Base-by-base conservation (phyloP, 106 monocot genomes). In the Allium cepa region DNA sequence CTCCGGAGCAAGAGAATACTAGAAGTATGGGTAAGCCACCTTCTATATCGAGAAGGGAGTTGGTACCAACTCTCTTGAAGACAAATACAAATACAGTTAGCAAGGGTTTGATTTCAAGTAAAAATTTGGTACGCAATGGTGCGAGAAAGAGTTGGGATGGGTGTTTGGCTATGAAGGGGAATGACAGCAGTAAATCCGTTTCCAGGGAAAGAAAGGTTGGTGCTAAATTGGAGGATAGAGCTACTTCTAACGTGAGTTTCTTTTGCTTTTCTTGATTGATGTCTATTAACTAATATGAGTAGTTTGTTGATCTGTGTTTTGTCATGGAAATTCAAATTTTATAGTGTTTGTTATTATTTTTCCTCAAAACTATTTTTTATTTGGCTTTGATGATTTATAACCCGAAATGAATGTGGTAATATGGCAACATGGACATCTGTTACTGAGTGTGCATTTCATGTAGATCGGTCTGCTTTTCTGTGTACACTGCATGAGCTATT, bases 141-240 rank as follows among this genome's bases (percentile, higher is more conserved):
- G 67, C 82, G 62, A 76, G 88, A 51, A 89, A 69, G 81, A 89
- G 88, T 66, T 89, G 88, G 88, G 85, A 82, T 47, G 88, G 88
- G 26, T 59, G 68, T 57, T 10, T 63, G 5, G 79, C 76, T 57
- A 59, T 59, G 7, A 89, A 79, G 27, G 61, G 68, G 9, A 36
- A 36, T 36, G 5, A 36, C 5, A 71, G 71, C 27, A 73, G 79
- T 47, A 77, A 47, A 56, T 18, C 66, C 18, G 75, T 68, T 13
- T 26, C 79, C 17, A 89, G 59, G 74, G 69, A 62, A 62, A n/a
- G 66, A 15, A 89, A 75, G 56, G 57, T 59, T 13, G 88, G 77
- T 46, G 17, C 53, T 4, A 84, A 78, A 73, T 9, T 71, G 62
- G 81, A 79, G 11, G 26, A 51, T 47, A 65, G 75, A 16, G 73